Conservation (phyloP, 352 stramenopile species). For the Phytophthora litchii region DNA sequence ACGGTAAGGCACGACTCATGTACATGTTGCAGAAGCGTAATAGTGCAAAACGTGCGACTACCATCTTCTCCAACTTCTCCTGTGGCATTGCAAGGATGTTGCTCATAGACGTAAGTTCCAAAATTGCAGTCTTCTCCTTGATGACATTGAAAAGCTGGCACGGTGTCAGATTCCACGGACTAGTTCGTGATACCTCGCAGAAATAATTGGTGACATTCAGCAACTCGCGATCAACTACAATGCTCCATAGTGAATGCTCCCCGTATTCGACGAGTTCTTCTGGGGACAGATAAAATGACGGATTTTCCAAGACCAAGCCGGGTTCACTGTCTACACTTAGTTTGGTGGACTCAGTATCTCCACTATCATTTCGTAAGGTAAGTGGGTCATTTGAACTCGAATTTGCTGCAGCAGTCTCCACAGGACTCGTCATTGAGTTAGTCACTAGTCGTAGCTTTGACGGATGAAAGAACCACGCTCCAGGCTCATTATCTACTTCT, state of each 20-base stretch:
- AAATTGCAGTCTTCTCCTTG: conserved; percentile 17
- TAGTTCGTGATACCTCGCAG: conserved; percentile 56
- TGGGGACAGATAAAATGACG: conserved; percentile 6
- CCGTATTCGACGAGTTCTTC: conserved; percentile 36
- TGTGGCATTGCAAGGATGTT: conserved; percentile 15
- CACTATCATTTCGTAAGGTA: background rate
- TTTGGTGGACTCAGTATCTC: background rate
- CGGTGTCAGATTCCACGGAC: conserved; percentile 69
- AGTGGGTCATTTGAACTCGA: background rate
- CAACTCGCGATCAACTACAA: conserved; percentile 48
- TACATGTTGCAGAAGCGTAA: conserved; percentile 80
- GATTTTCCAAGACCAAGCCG: background rate
- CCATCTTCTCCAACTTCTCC: conserved; percentile 26
- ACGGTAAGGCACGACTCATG: conserved; percentile 65
- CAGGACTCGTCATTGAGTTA: background rate
- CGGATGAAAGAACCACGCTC: conserved; percentile 83
- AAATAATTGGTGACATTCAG: conserved; percentile 53
- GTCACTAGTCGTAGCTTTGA: conserved; percentile 60
- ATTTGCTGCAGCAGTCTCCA: background rate
- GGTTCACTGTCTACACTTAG: background rate
- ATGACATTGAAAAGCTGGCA: conserved; percentile 42
- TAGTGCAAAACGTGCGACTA: conserved; percentile 64
- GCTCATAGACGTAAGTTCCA: conserved; percentile 22
- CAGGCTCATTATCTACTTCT: conserved; percentile 75
- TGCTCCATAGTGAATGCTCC: conserved; percentile 46